A percentile compares a stretch with the other conserved stretches of the same genome.
Conservation (phyloP, 208 protist genomes). For the Wallacemonas collosoma region DNA sequence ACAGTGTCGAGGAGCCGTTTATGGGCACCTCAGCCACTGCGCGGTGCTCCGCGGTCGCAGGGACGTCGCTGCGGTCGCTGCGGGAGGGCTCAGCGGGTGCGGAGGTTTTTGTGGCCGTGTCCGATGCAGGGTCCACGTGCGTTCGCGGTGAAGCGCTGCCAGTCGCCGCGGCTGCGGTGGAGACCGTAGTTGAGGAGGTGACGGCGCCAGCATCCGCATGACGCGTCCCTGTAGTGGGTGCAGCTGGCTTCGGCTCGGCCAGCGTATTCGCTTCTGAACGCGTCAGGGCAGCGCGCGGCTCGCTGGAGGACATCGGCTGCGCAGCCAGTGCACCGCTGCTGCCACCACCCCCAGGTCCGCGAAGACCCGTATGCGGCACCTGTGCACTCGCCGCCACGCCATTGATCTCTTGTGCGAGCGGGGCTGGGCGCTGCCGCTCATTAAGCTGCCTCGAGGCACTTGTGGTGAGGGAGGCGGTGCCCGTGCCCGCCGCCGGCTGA, state of each 20-base stretch:
- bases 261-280: not conserved
- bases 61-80: not conserved
- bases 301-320: not conserved
- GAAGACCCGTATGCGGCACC: not conserved
- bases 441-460: not conserved
- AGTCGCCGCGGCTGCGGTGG: not conserved
- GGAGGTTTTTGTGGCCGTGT: not conserved
- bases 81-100: not conserved
- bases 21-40: not conserved
- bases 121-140: not conserved
- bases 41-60: conserved; percentile 2
- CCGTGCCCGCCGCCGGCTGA: not conserved
- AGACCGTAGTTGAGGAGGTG: not conserved
- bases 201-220: not conserved
- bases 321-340: not conserved
- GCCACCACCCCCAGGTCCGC: not conserved
- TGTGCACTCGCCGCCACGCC: not conserved
- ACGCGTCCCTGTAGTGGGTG: no score
- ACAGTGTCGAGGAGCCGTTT: not conserved
- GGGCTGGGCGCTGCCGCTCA: not conserved
- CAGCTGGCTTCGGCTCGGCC: no score
- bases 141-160: not conserved
- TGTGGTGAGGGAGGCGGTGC: not conserved
- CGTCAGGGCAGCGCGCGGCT: not conserved
- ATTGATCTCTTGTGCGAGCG: not conserved